Evolutionary conservation across 305 asterid genomes (phyloP).

Genomic region (Fraxinus sp.): DNA sequence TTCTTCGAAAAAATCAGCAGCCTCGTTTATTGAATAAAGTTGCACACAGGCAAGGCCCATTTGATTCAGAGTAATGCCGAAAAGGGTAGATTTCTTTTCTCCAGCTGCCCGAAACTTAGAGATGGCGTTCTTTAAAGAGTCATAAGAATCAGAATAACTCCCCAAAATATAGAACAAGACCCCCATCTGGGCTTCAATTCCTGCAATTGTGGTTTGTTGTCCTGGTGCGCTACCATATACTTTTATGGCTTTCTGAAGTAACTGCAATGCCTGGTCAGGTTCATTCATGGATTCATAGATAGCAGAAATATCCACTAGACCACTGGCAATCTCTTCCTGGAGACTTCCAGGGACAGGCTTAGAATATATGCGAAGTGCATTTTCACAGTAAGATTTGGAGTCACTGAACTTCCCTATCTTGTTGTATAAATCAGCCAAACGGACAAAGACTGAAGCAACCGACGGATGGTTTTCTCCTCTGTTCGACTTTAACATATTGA

Average conservation of each 20-base stretch:
- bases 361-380: conserved; percentile 62
- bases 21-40: conserved; percentile 67
- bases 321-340: conserved; percentile 81
- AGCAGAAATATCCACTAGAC: conserved; percentile 77
- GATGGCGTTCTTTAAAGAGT: conserved; percentile 58
- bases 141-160: conserved; percentile 59
- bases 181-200: conserved; percentile 94
- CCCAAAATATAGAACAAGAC: conserved; percentile 78
- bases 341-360: conserved; percentile 56
- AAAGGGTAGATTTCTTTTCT: conserved; percentile 74
- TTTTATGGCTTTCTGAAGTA: conserved; percentile 67
- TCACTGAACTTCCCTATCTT: conserved; percentile 79
- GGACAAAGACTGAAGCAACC: conserved; percentile 73
- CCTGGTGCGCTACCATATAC: conserved; percentile 67
- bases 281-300: conserved; percentile 76
- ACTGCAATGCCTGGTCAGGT: conserved; percentile 58
- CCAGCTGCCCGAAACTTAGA: conserved; percentile 57
- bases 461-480: conserved; percentile 77
- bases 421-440: conserved; percentile 78
- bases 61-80: conserved; percentile 81
- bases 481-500: conserved; percentile 53
- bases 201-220: conserved; percentile 70
- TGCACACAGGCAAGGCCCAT: conserved; percentile 89
- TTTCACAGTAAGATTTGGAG: conserved; percentile 72
- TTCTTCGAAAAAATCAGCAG: conserved; percentile 75